Percentiles rank a stretch among this genome's conserved stretches.
phyloP scores from a whole-genome alignment of 768 basidiomycete species.

The Macrocybe gigantea region DNA sequence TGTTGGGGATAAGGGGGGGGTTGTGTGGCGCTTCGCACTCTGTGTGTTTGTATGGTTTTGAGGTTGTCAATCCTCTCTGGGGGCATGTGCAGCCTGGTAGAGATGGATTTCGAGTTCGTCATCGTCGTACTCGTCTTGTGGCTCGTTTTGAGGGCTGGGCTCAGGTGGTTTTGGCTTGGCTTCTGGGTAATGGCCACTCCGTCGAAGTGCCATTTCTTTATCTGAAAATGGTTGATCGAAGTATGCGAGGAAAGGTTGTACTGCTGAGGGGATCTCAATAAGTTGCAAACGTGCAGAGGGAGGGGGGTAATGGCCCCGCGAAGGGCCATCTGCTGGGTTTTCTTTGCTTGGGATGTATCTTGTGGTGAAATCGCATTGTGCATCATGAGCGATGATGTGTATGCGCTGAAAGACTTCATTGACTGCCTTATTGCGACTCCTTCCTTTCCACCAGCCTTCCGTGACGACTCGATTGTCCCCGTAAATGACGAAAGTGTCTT shows the following conservation, averaged over 20 bases:
- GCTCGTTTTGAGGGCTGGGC: too few relatives aligned
- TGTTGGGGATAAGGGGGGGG: too few relatives aligned
- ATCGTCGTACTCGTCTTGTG: too few relatives aligned
- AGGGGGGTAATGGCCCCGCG: constrained; percentile 14
- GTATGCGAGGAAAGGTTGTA: constrained; percentile 9
- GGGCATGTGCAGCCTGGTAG: too few relatives aligned
- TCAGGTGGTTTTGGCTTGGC: too few relatives aligned
- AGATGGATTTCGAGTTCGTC: too few relatives aligned
- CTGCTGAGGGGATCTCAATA: constrained; percentile 19
- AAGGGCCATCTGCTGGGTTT: constrained; percentile 27
- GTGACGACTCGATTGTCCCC: constrained; percentile 36
- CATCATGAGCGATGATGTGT: not conserved
- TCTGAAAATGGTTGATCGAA: constrained; percentile 12
- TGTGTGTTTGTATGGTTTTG: too few relatives aligned
- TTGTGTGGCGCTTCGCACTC: too few relatives aligned
- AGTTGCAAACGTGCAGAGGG: too few relatives aligned
- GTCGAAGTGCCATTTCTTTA: too few relatives aligned
- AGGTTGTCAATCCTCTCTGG: too few relatives aligned
- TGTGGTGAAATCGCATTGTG: constrained; percentile 10
- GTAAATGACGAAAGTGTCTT: constrained; percentile 15
- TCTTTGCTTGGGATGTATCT: constrained; percentile 18
- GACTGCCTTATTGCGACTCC: constrained; percentile 23
- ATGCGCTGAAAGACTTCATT: constrained; percentile 24
- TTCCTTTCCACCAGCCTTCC: constrained; percentile 34
- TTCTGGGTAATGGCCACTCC: too few relatives aligned